These are phyloP conservation scores for Suillus sp. DNA, from an alignment of 768 basidiomycete species.

Conservation along the genomic window DNA sequence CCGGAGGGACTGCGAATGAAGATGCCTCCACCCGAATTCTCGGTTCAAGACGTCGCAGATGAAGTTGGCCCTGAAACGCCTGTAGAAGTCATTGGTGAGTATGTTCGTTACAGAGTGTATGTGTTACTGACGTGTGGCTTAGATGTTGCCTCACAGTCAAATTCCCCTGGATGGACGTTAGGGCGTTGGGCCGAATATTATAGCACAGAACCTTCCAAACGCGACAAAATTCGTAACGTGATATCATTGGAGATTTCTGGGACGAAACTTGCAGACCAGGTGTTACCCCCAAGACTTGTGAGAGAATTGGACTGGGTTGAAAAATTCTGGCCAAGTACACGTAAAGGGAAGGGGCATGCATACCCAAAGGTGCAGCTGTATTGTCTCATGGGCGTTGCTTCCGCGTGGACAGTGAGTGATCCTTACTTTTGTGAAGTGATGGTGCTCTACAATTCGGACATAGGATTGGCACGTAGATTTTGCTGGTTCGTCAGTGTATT, in stretches of 20 bases:
- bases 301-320: constrained; percentile 97
- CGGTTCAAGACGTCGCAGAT: constrained; percentile 79
- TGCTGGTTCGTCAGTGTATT: constrained; percentile 97
- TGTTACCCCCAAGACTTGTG: constrained; percentile 82
- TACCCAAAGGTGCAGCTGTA: constrained; percentile 97
- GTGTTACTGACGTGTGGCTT: constrained; percentile 12
- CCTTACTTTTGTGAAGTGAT: neutral
- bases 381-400: constrained; percentile 93
- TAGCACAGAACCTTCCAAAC: constrained; percentile 59
- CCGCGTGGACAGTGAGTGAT: constrained; percentile 88
- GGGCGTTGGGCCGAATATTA: constrained; percentile 91
- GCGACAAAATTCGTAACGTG: constrained; percentile 92
- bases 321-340: constrained; percentile 85
- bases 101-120: constrained; percentile 1
- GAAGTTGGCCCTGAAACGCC: constrained; percentile 76
- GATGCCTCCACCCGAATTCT: constrained; percentile 74
- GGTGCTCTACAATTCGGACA: constrained; percentile 7
- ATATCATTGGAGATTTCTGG: constrained; percentile 95
- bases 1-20: constrained; percentile 88
- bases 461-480: constrained; percentile 99
- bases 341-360: constrained; percentile 68
- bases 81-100: constrained; percentile 89
- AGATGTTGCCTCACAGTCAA: constrained; percentile 91
- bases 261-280: constrained; percentile 73
- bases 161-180: constrained; percentile 85